Conservation (phyloP, 805 yeast species). For the Saccharomycopsis vini region DNA sequence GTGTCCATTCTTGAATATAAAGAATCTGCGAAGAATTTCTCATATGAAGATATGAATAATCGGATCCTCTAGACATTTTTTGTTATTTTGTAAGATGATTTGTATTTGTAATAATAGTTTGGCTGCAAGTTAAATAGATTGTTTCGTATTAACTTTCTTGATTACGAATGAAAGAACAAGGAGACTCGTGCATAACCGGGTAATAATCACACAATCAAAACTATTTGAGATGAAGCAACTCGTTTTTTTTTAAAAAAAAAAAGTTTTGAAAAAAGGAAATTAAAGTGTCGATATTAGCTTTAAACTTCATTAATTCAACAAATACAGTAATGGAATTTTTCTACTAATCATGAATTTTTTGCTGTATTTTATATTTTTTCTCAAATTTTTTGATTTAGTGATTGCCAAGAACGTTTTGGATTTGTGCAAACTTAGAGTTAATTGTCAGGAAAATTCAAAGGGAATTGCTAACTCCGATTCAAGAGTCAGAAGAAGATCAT, state of each 20-base stretch:
- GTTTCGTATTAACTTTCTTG: background rate
- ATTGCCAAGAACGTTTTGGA: slow-evolving; percentile 13
- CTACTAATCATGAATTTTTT: slow-evolving; percentile 8
- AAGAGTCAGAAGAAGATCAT: background rate
- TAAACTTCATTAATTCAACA: too few relatives aligned
- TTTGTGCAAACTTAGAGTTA: background rate
- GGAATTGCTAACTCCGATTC: background rate
- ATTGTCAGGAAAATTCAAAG: background rate
- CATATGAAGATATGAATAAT: slow-evolving; percentile 21
- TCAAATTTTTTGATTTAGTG: slow-evolving; percentile 1
- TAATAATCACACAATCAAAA: background rate
- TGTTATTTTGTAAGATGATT: too few relatives aligned
- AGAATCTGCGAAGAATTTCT: slow-evolving; percentile 25
- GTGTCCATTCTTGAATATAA: slow-evolving; percentile 28
- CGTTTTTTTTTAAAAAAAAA: too few relatives aligned
- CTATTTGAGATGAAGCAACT: background rate
- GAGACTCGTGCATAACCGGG: too few relatives aligned
- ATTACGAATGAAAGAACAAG: too few relatives aligned
- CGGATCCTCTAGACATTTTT: slow-evolving; percentile 19
- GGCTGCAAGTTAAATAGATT: background rate
- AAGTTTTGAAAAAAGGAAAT: too few relatives aligned
- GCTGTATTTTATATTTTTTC: background rate
- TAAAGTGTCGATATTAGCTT: too few relatives aligned
- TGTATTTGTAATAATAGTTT: background rate
- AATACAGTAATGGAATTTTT: too few relatives aligned